phyloP scores from a whole-genome alignment of 2,329 filamentous ascomycete species.

The Leptoxyphium fumago region DNA sequence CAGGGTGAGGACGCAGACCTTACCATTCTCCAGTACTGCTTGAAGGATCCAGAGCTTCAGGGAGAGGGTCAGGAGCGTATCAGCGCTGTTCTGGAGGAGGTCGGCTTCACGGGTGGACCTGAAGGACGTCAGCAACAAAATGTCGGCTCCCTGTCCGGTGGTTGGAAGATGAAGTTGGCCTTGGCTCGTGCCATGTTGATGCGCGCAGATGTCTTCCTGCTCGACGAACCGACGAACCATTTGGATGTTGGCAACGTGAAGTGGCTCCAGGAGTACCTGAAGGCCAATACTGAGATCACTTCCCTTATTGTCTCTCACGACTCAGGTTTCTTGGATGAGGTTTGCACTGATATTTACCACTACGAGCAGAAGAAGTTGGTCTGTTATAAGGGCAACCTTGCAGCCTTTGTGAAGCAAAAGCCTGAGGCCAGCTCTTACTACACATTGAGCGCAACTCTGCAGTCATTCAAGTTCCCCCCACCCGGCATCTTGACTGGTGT shows the following conservation, averaged over 20 bases:
- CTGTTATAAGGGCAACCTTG: conserved; percentile 70
- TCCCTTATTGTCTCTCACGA: conserved; percentile 98
- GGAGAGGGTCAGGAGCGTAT: conserved; percentile 69
- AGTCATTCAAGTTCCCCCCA: conserved; percentile 96
- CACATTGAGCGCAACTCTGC: conserved; percentile 72
- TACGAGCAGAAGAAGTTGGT: conserved; percentile 96
- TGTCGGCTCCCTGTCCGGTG: conserved; percentile 88
- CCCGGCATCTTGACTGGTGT: conserved; percentile 89
- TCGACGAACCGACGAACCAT: conserved; percentile 99
- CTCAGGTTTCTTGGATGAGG: conserved; percentile 89
- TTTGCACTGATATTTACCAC: conserved; percentile 98
- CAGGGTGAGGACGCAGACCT: conserved; percentile 96
- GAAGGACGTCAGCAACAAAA: conserved; percentile 78
- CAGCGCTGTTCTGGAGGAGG: conserved; percentile 68
- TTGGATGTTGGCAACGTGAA: conserved; percentile 91
- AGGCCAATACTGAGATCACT: conserved; percentile 90
- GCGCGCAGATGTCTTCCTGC: conserved; percentile 85
- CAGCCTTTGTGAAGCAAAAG: conserved; percentile 71
- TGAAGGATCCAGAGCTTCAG: conserved; percentile 75
- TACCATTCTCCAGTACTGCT: conserved; percentile 84
- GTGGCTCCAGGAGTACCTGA: conserved; percentile 91
- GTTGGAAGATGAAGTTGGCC: conserved; percentile 99
- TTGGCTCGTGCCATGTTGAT: conserved; percentile 92
- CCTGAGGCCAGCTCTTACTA: conserved; percentile 98
- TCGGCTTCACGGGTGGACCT: conserved; percentile 83